phyloP scores from a whole-genome alignment of 2,329 filamentous ascomycete species.

The Magnaporthiopsis rhizophila region DNA sequence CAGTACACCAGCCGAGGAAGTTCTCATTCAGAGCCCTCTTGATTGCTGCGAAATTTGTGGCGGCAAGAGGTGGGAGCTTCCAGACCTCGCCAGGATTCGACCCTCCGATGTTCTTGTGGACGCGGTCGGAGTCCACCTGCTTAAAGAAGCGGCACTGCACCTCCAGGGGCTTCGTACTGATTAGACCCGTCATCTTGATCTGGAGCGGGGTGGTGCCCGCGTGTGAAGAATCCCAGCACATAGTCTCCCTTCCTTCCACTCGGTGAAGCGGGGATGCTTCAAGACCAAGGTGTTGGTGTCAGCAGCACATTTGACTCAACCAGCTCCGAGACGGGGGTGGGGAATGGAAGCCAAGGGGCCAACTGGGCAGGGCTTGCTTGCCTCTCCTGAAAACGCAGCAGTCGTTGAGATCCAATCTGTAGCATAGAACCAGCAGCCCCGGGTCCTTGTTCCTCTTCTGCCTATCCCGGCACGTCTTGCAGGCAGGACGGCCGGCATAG shows the following conservation, averaged over 20 bases:
- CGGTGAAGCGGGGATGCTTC: not conserved
- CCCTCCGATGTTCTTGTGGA: not conserved
- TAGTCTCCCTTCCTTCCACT: not conserved
- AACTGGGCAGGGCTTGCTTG: not conserved
- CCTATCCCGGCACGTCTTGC: not conserved
- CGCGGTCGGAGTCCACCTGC: not conserved
- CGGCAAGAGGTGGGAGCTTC: not conserved
- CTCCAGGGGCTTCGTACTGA: not conserved
- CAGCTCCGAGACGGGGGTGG: not conserved
- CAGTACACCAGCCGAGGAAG: not conserved
- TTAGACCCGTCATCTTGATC: not conserved
- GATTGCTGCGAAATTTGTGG: not conserved
- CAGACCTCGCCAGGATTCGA: not conserved
- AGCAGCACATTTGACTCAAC: not conserved
- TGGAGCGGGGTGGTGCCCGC: not conserved
- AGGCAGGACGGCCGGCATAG: too few species aligned
- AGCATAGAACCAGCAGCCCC: not conserved
- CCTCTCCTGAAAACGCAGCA: slow-evolving; percentile 1
- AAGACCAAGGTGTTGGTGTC: too few species aligned
- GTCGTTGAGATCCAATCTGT: not conserved
- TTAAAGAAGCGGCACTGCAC: not conserved
- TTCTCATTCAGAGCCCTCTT: not conserved
- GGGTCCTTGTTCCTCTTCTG: not conserved
- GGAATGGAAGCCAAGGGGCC: not conserved
- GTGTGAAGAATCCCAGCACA: not conserved